Evolutionary conservation across 305 asterid species (phyloP).

Genomic region (Withania somnifera): DNA sequence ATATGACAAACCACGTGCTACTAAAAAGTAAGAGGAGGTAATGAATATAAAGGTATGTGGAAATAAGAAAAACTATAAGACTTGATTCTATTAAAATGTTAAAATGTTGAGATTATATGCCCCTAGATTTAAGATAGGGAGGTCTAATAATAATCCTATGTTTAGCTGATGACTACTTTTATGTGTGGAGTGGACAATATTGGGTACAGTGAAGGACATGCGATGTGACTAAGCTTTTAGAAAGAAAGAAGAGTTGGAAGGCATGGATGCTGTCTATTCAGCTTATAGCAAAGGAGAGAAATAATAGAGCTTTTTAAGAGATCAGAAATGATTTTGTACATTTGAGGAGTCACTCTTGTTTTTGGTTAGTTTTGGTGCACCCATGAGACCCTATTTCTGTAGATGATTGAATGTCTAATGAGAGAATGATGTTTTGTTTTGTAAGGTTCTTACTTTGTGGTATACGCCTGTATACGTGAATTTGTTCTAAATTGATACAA

Average conservation of each 20-base stretch:
- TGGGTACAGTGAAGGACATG: background rate
- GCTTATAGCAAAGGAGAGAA: background rate
- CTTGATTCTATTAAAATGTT: background rate
- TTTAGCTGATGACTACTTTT: background rate
- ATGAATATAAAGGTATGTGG: background rate
- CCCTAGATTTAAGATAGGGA: background rate
- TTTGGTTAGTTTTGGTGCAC: background rate
- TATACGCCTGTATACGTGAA: background rate
- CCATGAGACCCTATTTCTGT: background rate
- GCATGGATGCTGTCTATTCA: background rate
- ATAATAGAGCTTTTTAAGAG: background rate
- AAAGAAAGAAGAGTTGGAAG: background rate
- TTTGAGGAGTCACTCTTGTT: background rate
- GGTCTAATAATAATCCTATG: background rate
- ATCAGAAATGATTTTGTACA: background rate
- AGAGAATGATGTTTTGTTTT: background rate
- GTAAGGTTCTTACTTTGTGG: background rate
- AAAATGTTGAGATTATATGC: background rate
- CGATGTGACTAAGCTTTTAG: background rate
- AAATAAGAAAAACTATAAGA: background rate
- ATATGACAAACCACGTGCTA: background rate
- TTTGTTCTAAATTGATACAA: no score
- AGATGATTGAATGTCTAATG: background rate
- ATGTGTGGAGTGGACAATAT: background rate
- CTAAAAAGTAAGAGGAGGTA: background rate